phyloP scores from a whole-genome alignment of 2,329 filamentous ascomycete genomes.

The Fusarium nelsonii region DNA sequence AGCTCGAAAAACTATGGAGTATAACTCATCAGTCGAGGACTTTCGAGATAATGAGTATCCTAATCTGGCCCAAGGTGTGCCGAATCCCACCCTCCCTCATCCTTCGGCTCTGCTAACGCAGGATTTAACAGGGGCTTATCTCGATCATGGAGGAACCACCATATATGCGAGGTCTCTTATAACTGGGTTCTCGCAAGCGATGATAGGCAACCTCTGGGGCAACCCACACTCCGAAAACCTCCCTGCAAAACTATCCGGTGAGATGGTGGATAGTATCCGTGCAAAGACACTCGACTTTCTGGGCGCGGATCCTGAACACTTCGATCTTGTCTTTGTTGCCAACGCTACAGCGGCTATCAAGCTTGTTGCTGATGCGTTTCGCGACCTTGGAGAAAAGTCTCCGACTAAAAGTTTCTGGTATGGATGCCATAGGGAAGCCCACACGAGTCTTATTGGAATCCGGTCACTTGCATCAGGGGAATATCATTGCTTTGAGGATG shows the following conservation, averaged over 20 bases:
- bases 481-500: constrained; percentile 70
- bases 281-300: constrained; percentile 68
- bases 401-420: constrained; percentile 65
- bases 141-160: constrained; percentile 70
- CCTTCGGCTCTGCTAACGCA: constrained; percentile 13
- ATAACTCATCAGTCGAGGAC: constrained; percentile 43
- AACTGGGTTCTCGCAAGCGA: constrained; percentile 65
- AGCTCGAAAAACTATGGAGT: constrained; percentile 37
- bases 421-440: constrained; percentile 70
- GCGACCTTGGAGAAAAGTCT: constrained; percentile 63
- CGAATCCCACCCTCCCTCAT: neutral
- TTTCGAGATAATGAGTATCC: constrained; percentile 48
- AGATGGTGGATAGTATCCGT: constrained; percentile 68
- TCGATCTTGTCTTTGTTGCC: constrained; percentile 71
- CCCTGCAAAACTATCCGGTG: constrained; percentile 68
- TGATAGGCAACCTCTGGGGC: constrained; percentile 70
- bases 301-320: constrained; percentile 68
- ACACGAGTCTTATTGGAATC: constrained; percentile 76
- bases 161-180: constrained; percentile 71
- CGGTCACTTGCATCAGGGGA: constrained; percentile 70
- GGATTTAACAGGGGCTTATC: constrained; percentile 56
- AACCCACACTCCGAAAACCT: constrained; percentile 76
- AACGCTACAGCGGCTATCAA: constrained; percentile 74
- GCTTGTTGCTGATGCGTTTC: constrained; percentile 69
- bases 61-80: constrained; percentile 47